Conservation (phyloP, 2,329 filamentous ascomycete species). For the Xylariaceae sp. region DNA sequence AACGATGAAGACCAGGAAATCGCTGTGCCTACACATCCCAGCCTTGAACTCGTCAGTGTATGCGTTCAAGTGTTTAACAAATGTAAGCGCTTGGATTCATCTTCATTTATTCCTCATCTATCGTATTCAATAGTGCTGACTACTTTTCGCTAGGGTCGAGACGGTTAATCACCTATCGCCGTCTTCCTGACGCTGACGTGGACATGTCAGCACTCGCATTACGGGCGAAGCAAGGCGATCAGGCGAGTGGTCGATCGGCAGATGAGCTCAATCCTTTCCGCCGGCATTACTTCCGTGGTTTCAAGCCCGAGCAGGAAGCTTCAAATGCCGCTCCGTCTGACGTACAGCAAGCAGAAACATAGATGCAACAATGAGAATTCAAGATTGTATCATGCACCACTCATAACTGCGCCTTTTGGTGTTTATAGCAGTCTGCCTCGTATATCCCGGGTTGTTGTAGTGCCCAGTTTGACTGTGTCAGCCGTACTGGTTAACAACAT, state of each 20-base stretch:
- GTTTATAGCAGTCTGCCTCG: too few species aligned
- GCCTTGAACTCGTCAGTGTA: conserved; percentile 65
- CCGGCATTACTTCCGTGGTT: conserved; percentile 53
- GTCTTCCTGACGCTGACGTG: conserved; percentile 57
- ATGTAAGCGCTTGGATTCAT: conserved; percentile 49
- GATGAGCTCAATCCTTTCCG: conserved; percentile 59
- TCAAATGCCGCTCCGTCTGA: conserved; percentile 8
- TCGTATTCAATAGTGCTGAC: conserved; percentile 15
- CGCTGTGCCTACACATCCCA: conserved; percentile 68
- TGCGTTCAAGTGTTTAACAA: conserved; percentile 87
- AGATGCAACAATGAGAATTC: not conserved
- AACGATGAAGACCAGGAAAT: conserved; percentile 75
- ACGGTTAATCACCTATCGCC: conserved; percentile 77
- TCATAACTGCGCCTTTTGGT: too few species aligned
- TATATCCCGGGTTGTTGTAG: too few species aligned
- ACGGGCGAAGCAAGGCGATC: conserved; percentile 29
- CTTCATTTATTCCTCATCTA: not conserved
- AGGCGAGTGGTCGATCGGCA: conserved; percentile 43
- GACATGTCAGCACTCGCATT: conserved; percentile 38
- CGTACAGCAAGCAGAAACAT: conserved; percentile 4
- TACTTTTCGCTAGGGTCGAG: conserved; percentile 62
- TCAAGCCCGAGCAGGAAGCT: conserved; percentile 36
- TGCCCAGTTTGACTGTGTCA: not conserved
- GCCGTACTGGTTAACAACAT: not conserved
- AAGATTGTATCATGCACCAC: too few species aligned